phyloP scores from a whole-genome alignment of 2,329 filamentous ascomycete species.

The Fusarium lyarnte region DNA sequence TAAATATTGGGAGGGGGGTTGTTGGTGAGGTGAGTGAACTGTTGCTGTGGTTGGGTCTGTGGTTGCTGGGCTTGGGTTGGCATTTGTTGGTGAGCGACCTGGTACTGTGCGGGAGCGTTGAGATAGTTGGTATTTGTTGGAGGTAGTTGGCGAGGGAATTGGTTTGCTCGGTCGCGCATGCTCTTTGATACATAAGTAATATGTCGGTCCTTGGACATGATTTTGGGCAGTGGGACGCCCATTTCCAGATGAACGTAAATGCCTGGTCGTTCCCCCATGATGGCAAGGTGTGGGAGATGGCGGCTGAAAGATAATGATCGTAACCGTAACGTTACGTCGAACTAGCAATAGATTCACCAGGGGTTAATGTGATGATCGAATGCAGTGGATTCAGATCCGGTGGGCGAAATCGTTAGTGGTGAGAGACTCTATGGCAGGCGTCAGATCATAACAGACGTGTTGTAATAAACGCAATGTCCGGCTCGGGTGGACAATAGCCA shows the following conservation, averaged over 20 bases:
- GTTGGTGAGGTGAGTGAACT: conserved; percentile 9
- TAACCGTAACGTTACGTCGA: neutral
- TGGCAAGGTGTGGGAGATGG: neutral
- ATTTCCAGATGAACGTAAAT: conserved; percentile 63
- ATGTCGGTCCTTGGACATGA: conserved; percentile 55
- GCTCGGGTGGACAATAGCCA: neutral
- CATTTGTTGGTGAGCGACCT: conserved; percentile 13
- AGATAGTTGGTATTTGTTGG: conserved; percentile 59
- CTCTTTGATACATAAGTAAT: conserved; percentile 59
- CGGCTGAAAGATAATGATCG: neutral
- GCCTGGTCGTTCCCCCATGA: conserved; percentile 43
- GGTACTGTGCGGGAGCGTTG: conserved; percentile 33
- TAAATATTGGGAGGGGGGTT: neutral
- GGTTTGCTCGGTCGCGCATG: conserved; percentile 53
- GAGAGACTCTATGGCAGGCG: neutral
- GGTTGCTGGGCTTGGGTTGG: conserved; percentile 1
- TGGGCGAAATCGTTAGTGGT: neutral
- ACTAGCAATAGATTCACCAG: neutral
- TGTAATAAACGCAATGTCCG: neutral
- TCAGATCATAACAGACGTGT: neutral
- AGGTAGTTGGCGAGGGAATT: conserved; percentile 58
- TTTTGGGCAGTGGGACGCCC: conserved; percentile 60
- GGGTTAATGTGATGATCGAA: neutral
- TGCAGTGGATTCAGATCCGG: neutral
- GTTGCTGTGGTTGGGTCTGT: conserved; percentile 15